Evolutionary conservation across 2,329 filamentous ascomycete species (phyloP), one percentile per base, ranked within the genome.

Genomic region (Fusarium cicatricum): DNA sequence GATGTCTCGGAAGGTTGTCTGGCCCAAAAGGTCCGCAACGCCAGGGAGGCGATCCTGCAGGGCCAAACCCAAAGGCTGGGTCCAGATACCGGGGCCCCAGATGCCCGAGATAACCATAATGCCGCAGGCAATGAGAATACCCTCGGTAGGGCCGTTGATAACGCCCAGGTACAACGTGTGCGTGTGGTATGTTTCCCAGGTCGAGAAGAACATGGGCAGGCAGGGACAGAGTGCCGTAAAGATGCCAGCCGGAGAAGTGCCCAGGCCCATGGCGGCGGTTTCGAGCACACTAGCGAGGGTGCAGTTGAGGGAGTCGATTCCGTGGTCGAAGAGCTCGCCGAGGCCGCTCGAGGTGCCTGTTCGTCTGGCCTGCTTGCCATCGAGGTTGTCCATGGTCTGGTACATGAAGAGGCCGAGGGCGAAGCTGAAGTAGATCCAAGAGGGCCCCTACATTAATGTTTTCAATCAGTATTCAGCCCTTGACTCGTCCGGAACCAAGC

Each of bases 181-280:
- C 5, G 95, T 97, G 77, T 99, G 95, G 75, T 97, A 99, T 1
- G 95, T 99, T 78, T 99, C 95, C 95, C 95, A 99, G 2, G 95
- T 99, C 3, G 94, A 97, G 78, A 99, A 97, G 82, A 97, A 99
- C 95, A 99, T 99, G 56, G 95, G 91, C 38, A 99, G 80, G 67
- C 92, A 96, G 2, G 95, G 95, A 57, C 94, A 87, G 37, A 99
- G 80, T 2, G 93, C 92, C 1, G 95, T 98, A 73, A 97, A 96
- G 52, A 95, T 89, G 64, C 95, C 95, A 16, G 91, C 86, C 61
- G 87, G 88, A 15, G 90, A 91, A 4, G 90, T 86, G 34, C 95
- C 95, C 45, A 97, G 84, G 21, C 91, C 94, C 89, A 99, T 95
- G 47, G 94, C 93, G 14, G 91, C 94, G 6, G 91, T 94, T 76